Percentiles rank a stretch among this genome's conserved stretches.
Evolutionary conservation across 2,329 filamentous ascomycete genomes (phyloP).

Genomic region (Emmonsiellopsis sp.): DNA sequence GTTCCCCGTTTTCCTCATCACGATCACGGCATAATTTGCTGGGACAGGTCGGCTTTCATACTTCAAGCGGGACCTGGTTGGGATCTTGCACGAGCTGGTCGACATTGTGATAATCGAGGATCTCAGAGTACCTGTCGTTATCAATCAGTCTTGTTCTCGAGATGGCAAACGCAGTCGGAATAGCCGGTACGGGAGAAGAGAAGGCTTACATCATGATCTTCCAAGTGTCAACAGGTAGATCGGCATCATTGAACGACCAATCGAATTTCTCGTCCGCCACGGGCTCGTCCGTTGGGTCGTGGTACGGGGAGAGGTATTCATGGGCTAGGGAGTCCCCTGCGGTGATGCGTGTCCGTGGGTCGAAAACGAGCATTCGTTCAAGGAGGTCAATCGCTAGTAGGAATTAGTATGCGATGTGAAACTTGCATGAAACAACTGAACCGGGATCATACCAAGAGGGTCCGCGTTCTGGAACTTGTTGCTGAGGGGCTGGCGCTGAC

Average conservation of each 20-base stretch:
- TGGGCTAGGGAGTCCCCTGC: slow-evolving; percentile 79
- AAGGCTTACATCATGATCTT: slow-evolving; percentile 96
- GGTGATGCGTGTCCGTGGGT: slow-evolving; percentile 90
- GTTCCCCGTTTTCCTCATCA: background rate
- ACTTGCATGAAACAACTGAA: background rate
- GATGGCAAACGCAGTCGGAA: background rate
- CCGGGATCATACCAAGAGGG: slow-evolving; percentile 54
- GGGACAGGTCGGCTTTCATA: background rate
- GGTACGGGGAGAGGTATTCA: slow-evolving; percentile 91
- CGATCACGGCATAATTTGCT: background rate
- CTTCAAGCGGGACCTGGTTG: background rate
- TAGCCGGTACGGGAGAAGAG: slow-evolving; percentile 1
- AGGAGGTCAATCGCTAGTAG: slow-evolving; percentile 75
- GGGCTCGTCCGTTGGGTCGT: slow-evolving; percentile 94
- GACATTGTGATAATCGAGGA: slow-evolving; percentile 96
- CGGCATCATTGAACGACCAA: slow-evolving; percentile 98
- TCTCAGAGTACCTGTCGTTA: slow-evolving; percentile 80
- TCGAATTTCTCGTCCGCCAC: slow-evolving; percentile 96
- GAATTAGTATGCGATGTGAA: slow-evolving; percentile 7
- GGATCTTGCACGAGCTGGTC: slow-evolving; percentile 41
- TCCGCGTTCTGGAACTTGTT: slow-evolving; percentile 96
- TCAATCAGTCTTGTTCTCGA: slow-evolving; percentile 4
- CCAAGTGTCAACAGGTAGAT: slow-evolving; percentile 97
- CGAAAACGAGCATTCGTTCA: slow-evolving; percentile 95
- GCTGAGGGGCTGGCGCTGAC: slow-evolving; percentile 75